phyloP scores from a whole-genome alignment of 2,329 filamentous ascomycete species.

The Plectosphaerella plurivora region DNA sequence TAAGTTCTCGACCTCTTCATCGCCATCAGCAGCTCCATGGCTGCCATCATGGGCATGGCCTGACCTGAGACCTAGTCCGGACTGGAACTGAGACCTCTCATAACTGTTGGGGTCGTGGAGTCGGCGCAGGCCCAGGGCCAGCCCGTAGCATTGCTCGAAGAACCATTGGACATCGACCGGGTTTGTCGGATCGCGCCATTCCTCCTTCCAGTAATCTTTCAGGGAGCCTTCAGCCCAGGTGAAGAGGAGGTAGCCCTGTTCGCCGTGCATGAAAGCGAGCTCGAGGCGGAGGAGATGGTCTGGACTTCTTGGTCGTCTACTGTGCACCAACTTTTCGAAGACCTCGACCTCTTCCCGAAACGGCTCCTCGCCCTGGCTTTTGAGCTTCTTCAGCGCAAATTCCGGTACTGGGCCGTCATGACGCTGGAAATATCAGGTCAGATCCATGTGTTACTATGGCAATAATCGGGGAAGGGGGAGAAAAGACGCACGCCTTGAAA shows the following conservation, averaged over 20 bases:
- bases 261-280: background rate
- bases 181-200: background rate
- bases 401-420: no score
- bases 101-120: background rate
- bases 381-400: background rate
- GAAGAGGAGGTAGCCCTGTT: background rate
- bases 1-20: background rate
- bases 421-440: no score
- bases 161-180: background rate
- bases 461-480: no score
- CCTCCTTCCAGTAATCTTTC: background rate
- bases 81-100: no score
- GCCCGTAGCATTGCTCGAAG: background rate
- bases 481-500: background rate
- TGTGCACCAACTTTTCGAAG: background rate
- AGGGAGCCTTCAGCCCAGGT: background rate
- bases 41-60: no score
- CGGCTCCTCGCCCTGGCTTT: background rate
- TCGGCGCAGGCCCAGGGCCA: background rate
- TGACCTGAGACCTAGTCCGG: no score
- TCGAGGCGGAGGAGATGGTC: background rate
- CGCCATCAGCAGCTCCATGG: background rate
- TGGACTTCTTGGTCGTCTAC: background rate
- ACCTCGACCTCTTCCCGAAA: background rate
- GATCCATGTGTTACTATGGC: no score